Evolutionary conservation across 2,329 filamentous ascomycete genomes (phyloP), one percentile per base, ranked within the genome.

Genomic region (Xylaria multiplex): DNA sequence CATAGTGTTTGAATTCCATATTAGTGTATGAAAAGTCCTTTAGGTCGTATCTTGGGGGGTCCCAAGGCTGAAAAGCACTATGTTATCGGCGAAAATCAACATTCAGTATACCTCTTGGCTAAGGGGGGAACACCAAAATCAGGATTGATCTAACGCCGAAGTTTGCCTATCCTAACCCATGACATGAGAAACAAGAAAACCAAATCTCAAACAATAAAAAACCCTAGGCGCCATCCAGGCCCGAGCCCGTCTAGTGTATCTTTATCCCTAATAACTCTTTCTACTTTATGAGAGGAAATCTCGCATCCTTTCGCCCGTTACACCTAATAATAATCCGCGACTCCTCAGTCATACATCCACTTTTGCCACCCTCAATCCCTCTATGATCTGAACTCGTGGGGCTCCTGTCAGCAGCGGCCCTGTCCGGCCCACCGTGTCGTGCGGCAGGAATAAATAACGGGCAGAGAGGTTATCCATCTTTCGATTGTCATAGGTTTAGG

Each of bases 201-300:
- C 4, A 22, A 40, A 30, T 11, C 7, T 30, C 35, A 16, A 43
- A 55, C 6, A 30, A 61, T 16, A 43, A 50, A 64, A 49, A 45
- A 22, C 42, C 43, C 43, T 45, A 50, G 19, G 49, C 40, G 35
- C 66, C 58, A 52, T 37, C 53, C 46, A 40, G 59, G 62, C 62
- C 14, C 16, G 66, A 56, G 62, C 66, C 66, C 4, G 14, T 68
- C 59, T 60, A 59, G 8, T 50, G 27, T 67, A 42, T 59, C 37
- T 14, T 46, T 56, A n/a, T 40, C 19, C 37, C 13, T 48, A 30
- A 49, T 14, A 1, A 27, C 27, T 27, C n/a, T 32, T 53, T 53
- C 57, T 61, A 60, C 22, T 3, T 32, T 19, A 56, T 19, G 40
- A 55, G 27, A 14, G 30, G 8, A 32, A 4, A 24, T 16, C 7